Evolutionary conservation across 495 filamentous ascomycete genomes (phyloP), one percentile per base, ranked within the genome.

Genomic region (Neurospora tetrasperma): DNA sequence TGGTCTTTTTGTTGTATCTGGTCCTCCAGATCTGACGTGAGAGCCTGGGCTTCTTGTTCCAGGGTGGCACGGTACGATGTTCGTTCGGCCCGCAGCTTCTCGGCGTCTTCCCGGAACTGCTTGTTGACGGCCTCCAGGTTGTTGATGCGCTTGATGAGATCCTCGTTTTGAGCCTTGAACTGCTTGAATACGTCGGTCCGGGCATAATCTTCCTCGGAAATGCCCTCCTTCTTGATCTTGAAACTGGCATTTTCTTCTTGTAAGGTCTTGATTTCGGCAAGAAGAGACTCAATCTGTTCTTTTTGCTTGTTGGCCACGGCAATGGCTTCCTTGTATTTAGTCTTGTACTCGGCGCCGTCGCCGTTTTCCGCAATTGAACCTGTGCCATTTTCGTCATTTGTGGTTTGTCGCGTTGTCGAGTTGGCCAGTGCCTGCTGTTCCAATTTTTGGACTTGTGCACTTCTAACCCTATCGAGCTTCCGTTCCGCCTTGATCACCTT

Each of bases 401-500:
- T 81, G 42, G 87, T 79, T 76, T 84, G 86, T 74, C 82, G 87
- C 23, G 84, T 86, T 1, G 86, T 83, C 31, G 84, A 79, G 43
- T 87, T 87, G 70, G 91, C 84, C 73, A 95, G 89, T 23, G 93
- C 93, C 81, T 97, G 93, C 75, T 91, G 92, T 79, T 98, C 96
- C 71, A 98, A 83, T 78, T 97, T 98, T 71, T 92, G 90, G n/a
- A 97, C 93, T 66, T 94, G 92, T 69, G 90, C 82, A 77, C 95
- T 98, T 79, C 90, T 92, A 8, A 90, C 89, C 42, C 96, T 89
- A 79, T 99, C 96, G 18, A 98, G 86, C 80, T 92, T 93, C 83
- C 95, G 95, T 78, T 98, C 96, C 4, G 96, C 96, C 73, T 94
- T 90, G 88, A 98, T 92, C 75, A 96, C 97, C 71, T 96, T 90